phyloP scores from a whole-genome alignment of 2,329 filamentous ascomycete genomes.

The Colletotrichum tropicale region DNA sequence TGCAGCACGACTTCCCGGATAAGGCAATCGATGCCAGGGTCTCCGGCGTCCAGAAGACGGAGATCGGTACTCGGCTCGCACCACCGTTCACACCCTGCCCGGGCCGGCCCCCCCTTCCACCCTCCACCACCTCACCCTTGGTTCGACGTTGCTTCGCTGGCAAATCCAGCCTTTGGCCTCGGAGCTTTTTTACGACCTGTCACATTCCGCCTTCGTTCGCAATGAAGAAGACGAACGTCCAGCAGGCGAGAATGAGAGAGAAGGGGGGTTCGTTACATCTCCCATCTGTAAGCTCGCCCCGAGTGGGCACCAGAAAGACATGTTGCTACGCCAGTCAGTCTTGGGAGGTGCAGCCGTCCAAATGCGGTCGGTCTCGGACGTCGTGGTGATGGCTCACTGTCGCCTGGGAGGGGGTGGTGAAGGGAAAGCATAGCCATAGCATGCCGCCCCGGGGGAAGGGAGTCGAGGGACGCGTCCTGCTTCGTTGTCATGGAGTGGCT shows the following conservation, averaged over 20 bases:
- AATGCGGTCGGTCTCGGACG: background rate
- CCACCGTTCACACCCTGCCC: conserved; percentile 6
- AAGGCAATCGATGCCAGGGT: background rate
- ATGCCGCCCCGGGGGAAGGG: background rate
- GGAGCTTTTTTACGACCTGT: conserved; percentile 8
- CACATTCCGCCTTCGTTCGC: background rate
- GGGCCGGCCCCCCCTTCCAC: background rate
- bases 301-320: conserved; percentile 1
- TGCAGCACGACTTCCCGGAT: conserved; percentile 4
- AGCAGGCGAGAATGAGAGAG: background rate
- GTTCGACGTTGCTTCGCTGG: conserved; percentile 11
- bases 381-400: background rate
- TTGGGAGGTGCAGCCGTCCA: conserved; percentile 11
- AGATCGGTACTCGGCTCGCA: conserved; percentile 20
- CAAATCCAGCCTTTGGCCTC: background rate
- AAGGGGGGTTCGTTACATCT: background rate
- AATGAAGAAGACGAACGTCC: background rate
- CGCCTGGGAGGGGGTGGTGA: background rate
- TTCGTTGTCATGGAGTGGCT: background rate
- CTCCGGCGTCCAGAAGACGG: background rate
- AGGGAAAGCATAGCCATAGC: background rate
- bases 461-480: background rate
- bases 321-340: conserved; percentile 8
- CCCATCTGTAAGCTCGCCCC: background rate
- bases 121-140: background rate